These are phyloP conservation scores for Ceratocystiopsis sp. DNA, from an alignment of 2,329 filamentous ascomycete species.

Conservation along the genomic window DNA sequence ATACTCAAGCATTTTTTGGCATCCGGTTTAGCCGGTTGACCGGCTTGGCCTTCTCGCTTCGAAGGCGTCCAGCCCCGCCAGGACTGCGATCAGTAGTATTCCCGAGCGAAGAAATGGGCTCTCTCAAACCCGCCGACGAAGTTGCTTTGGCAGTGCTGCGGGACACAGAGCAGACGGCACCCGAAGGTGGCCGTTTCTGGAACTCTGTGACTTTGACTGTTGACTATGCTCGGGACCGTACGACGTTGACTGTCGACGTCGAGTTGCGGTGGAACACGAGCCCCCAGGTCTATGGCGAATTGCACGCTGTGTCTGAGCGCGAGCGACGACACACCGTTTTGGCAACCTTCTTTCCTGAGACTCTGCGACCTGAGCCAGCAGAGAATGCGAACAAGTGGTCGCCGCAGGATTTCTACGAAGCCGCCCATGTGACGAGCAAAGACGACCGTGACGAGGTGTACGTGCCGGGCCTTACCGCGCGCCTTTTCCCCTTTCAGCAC, in stretches of 20 bases:
- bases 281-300: conserved; percentile 3
- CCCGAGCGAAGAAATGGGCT: background rate
- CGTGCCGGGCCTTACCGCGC: conserved; percentile 28
- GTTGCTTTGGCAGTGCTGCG: conserved; percentile 1
- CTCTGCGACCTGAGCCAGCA: background rate
- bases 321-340: conserved; percentile 4
- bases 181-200: conserved; percentile 4
- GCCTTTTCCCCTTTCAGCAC: conserved; percentile 56
- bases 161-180: background rate
- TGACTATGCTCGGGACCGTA: background rate
- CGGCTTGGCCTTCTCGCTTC: background rate
- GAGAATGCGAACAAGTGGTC: conserved; percentile 13
- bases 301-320: conserved; percentile 1
- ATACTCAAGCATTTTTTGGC: background rate
- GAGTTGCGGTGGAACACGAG: conserved; percentile 16
- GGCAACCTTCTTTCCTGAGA: conserved; percentile 8
- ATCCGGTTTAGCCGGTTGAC: background rate
- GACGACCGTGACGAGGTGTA: conserved; percentile 22
- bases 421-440: conserved; percentile 43
- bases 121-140: background rate
- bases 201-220: conserved; percentile 4
- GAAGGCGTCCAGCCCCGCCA: background rate
- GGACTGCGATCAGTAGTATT: background rate
- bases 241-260: conserved; percentile 6
- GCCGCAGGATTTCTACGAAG: conserved; percentile 49